A percentile compares a stretch with the other conserved stretches of the same genome.
Conservation (phyloP, 2,329 filamentous ascomycete genomes). For the Monilinia laxa region DNA sequence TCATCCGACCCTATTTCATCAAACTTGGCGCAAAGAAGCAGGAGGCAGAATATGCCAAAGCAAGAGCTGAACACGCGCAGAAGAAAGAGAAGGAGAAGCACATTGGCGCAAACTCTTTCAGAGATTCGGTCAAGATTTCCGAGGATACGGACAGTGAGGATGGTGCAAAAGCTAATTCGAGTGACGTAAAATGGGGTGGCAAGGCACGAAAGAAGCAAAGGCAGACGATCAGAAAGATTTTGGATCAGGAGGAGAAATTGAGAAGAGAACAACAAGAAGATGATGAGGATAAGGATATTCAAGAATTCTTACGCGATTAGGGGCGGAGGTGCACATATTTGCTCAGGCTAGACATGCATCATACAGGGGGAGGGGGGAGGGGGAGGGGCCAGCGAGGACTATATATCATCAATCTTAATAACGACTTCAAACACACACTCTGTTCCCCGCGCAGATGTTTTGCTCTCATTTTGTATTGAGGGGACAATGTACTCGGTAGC, state of each 20-base stretch:
- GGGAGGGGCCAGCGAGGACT: no score
- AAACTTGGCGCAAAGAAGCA: conserved; percentile 64
- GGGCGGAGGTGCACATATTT: conserved; percentile 2
- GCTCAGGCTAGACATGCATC: no score
- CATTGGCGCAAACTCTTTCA: conserved; percentile 62
- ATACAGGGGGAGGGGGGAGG: background rate
- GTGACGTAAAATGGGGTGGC: conserved; percentile 60
- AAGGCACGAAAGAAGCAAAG: conserved; percentile 69
- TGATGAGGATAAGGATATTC: conserved; percentile 72
- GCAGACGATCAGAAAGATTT: conserved; percentile 62
- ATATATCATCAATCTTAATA: conserved; percentile 24
- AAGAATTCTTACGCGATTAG: conserved; percentile 64
- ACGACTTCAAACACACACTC: background rate
- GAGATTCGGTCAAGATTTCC: conserved; percentile 50
- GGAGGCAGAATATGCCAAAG: conserved; percentile 60
- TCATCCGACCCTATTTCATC: conserved; percentile 73
- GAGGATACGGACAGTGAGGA: conserved; percentile 54
- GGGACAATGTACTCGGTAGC: background rate
- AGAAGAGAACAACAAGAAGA: conserved; percentile 59
- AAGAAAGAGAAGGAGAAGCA: conserved; percentile 39
- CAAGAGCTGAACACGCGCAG: conserved; percentile 41
- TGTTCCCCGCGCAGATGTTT: no score
- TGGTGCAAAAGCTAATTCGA: conserved; percentile 42
- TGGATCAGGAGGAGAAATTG: conserved; percentile 58
- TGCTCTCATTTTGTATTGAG: background rate